Base-by-base conservation (phyloP, 1,139 yeast genomes). In the Arxiozyma telluris region DNA sequence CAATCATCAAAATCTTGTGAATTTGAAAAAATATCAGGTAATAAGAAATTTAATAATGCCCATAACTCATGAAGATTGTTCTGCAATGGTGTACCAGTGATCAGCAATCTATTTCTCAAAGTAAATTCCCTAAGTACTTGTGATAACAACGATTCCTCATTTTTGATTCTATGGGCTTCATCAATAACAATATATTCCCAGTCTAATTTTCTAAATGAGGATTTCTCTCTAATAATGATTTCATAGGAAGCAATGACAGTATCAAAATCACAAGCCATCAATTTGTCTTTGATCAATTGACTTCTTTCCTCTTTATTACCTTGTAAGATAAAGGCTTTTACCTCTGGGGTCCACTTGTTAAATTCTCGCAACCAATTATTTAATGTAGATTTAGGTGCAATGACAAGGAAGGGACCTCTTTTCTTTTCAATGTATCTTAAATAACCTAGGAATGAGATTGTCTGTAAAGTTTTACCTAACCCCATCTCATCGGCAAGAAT, bases 401-500 rank as follows among this genome's bases (percentile, higher is more conserved):
- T 86, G 23, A 93, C 84, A 51, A 93, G 79, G 66, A 86, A 91
- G 0, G 98, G 98, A 0, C 98, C 98, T 55, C 82, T 83, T 18
- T 87, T 79, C 50, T 82, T 80, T 60, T 82, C 83, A 56, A 84
- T 76, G 64, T 87, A 88, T 59, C 97, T 76, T 56, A 93, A 74
- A 68, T 87, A 89, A 0, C 96, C 98, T 54, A 93, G 73, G 63
- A 91, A 91, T 4, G 97, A 81, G 55, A 93, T 89, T 0, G 97
- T 89, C 68, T 91, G 98, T 55, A 91, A 75, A 1, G 98, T 93
- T 69, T 93, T 91, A 55, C 98, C 98, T 55, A 91, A 76, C 0
- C 98, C 98, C 98, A 91, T 91, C 70, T 91, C 98, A 71, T 91
- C 98, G 7, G 98, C 98, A 55, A 91, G 76, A 50, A 91, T 91